Evolutionary conservation across 345 rosid species (phyloP), one percentile per base, ranked within the genome.

Genomic region (Kandelia obovata): DNA sequence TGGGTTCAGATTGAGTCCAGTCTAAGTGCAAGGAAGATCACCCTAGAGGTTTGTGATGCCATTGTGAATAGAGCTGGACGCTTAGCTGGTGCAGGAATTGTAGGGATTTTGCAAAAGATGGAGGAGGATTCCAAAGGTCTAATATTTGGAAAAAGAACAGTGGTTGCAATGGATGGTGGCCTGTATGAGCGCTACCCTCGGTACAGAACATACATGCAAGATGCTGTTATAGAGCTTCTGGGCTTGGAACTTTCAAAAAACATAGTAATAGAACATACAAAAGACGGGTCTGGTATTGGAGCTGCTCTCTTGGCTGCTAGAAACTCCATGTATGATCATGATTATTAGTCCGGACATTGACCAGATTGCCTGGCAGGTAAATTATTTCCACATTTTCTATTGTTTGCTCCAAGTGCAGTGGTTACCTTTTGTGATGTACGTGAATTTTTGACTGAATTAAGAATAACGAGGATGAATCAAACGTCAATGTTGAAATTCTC

Each of bases 1-100:
- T 64, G 52, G 11, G 26, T 49, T 43, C 73, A 90, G 98, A 81
- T 81, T 5, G 89, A 93, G 72, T 46, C 91, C 37, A 66, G 77
- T 73, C 28, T 83, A n/a, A 64, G 71, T 26, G 88, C 72, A 4
- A 84, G 92, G 72, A 87, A 70, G 76, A 74, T 69, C 2, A 91
- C 84, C 0, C 13, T 86, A 43, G 88, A 83, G 69, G 86, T 83
- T 7, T 91, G 96, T 23, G 90, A 88, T 64, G 70, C 92, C 7
- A 79, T 92, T 17, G 88, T 85, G 62, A 85, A 76, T 78, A 84
- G 96, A 26, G 94, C 89, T 35, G 92, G 94, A 3, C 83, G 94
- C 47, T 73, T 93, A 76, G 96, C 97, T 0, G 96, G 97, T 47
- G 97, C 96, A 6, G 96, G 98, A 52, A 85, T 93, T n/a, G 98